phyloP scores from a whole-genome alignment of 75 land plant species.

The Isoetes taiwanensis region DNA sequence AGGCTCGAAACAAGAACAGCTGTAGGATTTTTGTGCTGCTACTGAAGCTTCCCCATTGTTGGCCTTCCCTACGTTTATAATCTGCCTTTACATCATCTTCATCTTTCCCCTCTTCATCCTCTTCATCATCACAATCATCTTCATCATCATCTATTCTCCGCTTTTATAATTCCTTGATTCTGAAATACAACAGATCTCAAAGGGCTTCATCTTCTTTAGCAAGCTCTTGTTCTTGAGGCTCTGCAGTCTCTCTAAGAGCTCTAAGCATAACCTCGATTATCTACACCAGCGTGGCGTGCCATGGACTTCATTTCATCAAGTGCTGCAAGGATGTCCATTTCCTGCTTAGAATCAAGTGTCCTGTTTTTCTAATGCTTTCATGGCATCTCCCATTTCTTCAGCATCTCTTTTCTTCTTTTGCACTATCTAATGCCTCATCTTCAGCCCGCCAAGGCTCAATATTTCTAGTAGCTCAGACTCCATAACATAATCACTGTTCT shows the following conservation, averaged over 20 bases:
- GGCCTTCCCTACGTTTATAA: no score
- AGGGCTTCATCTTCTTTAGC: conserved; percentile 79
- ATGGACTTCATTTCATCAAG: conserved; percentile 94
- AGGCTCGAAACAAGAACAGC: no score
- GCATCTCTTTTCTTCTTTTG: conserved; percentile 55
- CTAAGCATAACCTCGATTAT: conserved; percentile 60
- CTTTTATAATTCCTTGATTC: no score
- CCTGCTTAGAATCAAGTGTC: conserved; percentile 86
- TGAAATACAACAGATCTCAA: conserved; percentile 50
- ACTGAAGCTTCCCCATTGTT: no score
- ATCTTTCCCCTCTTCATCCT: no score
- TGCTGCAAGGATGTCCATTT: conserved; percentile 93
- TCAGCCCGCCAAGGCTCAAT: conserved; percentile 91
- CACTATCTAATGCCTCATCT: conserved; percentile 63
- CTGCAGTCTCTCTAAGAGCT: conserved; percentile 49
- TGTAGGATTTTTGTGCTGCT: no score
- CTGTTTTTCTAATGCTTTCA: conserved; percentile 89
- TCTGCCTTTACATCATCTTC: no score
- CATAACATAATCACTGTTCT: conserved; percentile 83
- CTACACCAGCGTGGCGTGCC: conserved; percentile 89
- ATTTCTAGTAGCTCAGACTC: conserved; percentile 86
- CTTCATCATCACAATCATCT: no score
- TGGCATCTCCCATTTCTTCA: conserved; percentile 96
- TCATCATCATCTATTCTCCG: no score
- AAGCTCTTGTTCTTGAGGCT: conserved; percentile 53